Evolutionary conservation across 2,329 filamentous ascomycete genomes (phyloP).

Genomic region (Hymenoscyphus infarciens): DNA sequence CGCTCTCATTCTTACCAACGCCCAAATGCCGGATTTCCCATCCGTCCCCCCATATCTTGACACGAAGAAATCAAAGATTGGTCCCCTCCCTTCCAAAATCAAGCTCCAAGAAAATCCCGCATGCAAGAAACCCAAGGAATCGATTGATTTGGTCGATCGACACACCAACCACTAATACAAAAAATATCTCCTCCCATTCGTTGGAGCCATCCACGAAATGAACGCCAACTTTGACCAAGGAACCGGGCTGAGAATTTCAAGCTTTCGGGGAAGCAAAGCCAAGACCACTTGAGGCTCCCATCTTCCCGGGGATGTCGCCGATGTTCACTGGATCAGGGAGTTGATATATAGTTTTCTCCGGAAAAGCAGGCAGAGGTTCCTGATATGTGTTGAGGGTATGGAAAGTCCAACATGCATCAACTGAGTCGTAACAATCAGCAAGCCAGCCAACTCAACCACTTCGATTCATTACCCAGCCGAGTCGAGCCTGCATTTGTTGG

Average conservation of each 20-base stretch:
- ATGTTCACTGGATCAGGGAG: too few relatives aligned
- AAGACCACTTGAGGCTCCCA: background rate
- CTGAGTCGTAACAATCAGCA: too few relatives aligned
- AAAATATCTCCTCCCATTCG: too few relatives aligned
- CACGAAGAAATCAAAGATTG: background rate
- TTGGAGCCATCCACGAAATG: background rate
- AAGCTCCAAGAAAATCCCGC: background rate
- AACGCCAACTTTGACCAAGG: background rate
- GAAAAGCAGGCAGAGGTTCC: too few relatives aligned
- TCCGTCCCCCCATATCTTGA: background rate
- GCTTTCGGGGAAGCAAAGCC: background rate
- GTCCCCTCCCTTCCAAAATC: background rate
- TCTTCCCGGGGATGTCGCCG: background rate
- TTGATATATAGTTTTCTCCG: too few relatives aligned
- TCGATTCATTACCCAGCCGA: too few relatives aligned
- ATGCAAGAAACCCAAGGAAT: background rate
- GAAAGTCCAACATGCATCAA: too few relatives aligned
- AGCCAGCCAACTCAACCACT: too few relatives aligned
- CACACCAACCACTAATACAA: too few relatives aligned
- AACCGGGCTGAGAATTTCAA: background rate
- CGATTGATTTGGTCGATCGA: background rate
- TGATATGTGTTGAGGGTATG: too few relatives aligned
- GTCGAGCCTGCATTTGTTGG: too few relatives aligned
- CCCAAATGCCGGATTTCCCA: background rate
- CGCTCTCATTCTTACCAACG: background rate